Base-by-base conservation (phyloP, 1,284 basidiomycete species). In the Ganoderma multipileum region DNA sequence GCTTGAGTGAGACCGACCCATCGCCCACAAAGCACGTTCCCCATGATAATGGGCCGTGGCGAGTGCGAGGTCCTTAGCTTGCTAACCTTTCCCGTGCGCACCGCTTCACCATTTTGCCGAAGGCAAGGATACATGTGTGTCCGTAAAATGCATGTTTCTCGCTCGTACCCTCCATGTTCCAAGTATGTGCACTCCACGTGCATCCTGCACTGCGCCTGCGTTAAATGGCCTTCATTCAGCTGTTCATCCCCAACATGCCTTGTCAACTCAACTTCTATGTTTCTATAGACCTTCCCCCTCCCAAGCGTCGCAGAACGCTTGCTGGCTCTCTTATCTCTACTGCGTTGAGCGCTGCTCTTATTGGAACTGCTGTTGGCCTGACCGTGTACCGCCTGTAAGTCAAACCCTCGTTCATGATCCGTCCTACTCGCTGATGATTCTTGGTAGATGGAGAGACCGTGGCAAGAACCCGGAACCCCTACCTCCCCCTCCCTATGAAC, bases 381-480 rank as follows among this genome's bases (percentile, higher is more conserved):
- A 93, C 92, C 61, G 91, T 93, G 58, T 94, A 93, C 81, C 87
- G 92, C 79, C 82, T 94, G 93, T 94, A 78, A 82, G 91, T 85
- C 50, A 44, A 44, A 63, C 57, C 61, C 16, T n/a, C 58, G 38
- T 58, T 60, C 42, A 9, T 66, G 2, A 33, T 18, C 30, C 33
- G 38, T 55, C 33, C 61, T 33, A 47, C 6, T 8, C 16, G 23
- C 3, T 23, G 9, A 71, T 50, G 39, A n/a, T 20, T 30, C 14
- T 61, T 16, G 16, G 5, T 41, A 84, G 83, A 76, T 93, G 92
- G 92, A 85, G 89, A 79, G 88, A 91, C 78, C 87, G 90, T 71
- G 88, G 90, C 75, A 91, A 86, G 81, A 83, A 85, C 71, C 73
- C 79, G 61, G 79, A 80, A 64, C 67, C 75, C 57, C 79, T 84